phyloP scores from a whole-genome alignment of 495 filamentous ascomycete genomes.

The Penicillium lividum region DNA sequence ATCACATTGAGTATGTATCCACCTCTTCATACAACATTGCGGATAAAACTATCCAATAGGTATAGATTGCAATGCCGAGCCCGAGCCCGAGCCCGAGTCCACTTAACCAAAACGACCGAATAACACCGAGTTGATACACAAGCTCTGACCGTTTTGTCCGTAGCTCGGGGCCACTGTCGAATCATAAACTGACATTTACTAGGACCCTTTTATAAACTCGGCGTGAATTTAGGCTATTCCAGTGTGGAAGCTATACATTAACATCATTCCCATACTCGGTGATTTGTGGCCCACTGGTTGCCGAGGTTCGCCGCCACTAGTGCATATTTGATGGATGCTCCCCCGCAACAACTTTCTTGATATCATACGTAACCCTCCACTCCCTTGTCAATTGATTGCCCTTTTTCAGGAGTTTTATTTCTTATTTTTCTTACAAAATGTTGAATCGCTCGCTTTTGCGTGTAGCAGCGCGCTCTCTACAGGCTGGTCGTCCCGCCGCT shows the following conservation, averaged over 20 bases:
- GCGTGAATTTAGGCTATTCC: neutral
- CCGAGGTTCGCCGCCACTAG: slow-evolving; percentile 30
- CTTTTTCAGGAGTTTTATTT: slow-evolving; percentile 2
- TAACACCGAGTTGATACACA: slow-evolving; percentile 19
- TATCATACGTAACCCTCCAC: slow-evolving; percentile 3
- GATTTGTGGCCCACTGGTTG: slow-evolving; percentile 20
- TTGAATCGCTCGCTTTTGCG: slow-evolving; percentile 45
- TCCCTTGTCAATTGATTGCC: slow-evolving; percentile 7
- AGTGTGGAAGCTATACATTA: neutral
- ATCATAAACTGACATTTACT: neutral
- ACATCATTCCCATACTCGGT: slow-evolving; percentile 12
- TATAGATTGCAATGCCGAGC: neutral
- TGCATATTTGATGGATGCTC: slow-evolving; percentile 33
- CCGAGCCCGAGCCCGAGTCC: neutral
- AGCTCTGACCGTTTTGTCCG: no score
- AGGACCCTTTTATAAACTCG: neutral
- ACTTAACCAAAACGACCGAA: slow-evolving; percentile 17
- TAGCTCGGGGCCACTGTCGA: neutral
- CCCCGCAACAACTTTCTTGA: slow-evolving; percentile 24
- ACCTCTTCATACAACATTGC: neutral
- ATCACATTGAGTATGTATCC: neutral
- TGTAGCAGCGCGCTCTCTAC: slow-evolving; percentile 37
- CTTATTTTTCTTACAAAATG: slow-evolving; percentile 8
- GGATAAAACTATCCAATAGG: slow-evolving; percentile 9
- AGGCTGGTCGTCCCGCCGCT: slow-evolving; percentile 21